Conservation (phyloP, 2,329 filamentous ascomycete genomes). For the Chaetomium strumarium region DNA sequence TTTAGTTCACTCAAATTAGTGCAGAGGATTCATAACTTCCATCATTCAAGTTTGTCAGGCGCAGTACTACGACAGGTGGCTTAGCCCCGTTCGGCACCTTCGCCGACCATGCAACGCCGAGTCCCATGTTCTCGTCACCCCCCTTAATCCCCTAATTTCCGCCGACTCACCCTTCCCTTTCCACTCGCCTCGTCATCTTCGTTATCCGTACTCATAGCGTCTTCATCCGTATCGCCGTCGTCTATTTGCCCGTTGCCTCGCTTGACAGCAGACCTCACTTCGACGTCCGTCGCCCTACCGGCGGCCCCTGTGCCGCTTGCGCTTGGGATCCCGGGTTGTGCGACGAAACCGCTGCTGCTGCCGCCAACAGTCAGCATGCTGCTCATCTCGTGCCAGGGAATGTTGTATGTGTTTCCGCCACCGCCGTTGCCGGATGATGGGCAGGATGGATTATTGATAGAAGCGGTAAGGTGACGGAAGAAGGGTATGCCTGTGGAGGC, state of each 20-base stretch:
- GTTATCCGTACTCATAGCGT: conserved; percentile 51
- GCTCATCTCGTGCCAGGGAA: conserved; percentile 8
- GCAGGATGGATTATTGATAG: too few relatives aligned
- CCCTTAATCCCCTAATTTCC: conserved; percentile 42
- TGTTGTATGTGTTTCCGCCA: neutral
- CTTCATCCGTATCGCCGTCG: neutral
- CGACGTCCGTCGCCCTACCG: conserved; percentile 36
- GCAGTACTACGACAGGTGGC: too few relatives aligned
- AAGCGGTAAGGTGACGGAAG: neutral
- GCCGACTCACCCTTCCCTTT: conserved; percentile 47
- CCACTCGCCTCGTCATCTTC: conserved; percentile 29
- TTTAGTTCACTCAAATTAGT: neutral
- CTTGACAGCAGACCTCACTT: conserved; percentile 30
- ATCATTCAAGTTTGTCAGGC: too few relatives aligned
- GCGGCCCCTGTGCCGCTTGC: conserved; percentile 13
- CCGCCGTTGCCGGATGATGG: too few relatives aligned
- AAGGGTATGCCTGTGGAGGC: neutral
- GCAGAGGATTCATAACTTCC: too few relatives aligned
- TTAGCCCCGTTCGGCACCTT: too few relatives aligned
- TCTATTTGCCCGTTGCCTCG: conserved; percentile 27
- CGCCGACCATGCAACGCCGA: too few relatives aligned
- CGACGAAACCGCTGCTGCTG: conserved; percentile 15
- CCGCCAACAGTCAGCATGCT: conserved; percentile 22
- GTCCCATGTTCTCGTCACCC: neutral
- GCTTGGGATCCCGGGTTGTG: neutral